A percentile compares a stretch with the other conserved stretches of the same genome.
Conservation (phyloP, 352 stramenopile genomes). For the Achlya hypogyna region DNA sequence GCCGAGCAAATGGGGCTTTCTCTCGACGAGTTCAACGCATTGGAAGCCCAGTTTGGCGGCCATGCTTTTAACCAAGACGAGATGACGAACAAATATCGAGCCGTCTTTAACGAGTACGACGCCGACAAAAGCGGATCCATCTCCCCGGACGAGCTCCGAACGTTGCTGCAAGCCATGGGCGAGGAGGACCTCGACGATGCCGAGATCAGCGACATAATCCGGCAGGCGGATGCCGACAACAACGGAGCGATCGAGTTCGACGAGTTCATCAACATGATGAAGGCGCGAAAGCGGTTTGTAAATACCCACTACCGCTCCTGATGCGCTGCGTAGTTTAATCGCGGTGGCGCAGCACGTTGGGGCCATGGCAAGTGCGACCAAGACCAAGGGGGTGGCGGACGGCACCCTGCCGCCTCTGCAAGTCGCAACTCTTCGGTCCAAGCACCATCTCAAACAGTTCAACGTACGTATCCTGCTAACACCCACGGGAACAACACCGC, state of each 20-base stretch:
- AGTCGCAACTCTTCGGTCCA: slow-evolving; percentile 33
- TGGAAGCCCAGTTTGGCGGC: slow-evolving; percentile 23
- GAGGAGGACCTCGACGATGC: slow-evolving; percentile 63
- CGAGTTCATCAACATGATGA: slow-evolving; percentile 74
- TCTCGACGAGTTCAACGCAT: slow-evolving; percentile 24
- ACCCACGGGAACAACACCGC: neutral
- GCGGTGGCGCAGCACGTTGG: slow-evolving; percentile 61
- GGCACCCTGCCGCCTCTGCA: slow-evolving; percentile 48
- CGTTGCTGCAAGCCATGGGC: slow-evolving; percentile 44
- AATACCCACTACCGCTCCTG: neutral
- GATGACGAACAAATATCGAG: slow-evolving; percentile 27
- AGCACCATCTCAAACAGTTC: slow-evolving; percentile 39
- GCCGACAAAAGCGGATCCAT: slow-evolving; percentile 68
- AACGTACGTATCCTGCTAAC: slow-evolving; percentile 13
- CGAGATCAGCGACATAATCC: slow-evolving; percentile 52
- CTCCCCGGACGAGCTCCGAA: slow-evolving; percentile 52
- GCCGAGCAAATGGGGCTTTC: slow-evolving; percentile 7
- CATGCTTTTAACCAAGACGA: slow-evolving; percentile 11
- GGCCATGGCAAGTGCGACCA: neutral
- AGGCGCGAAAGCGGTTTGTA: slow-evolving; percentile 44
- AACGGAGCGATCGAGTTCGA: slow-evolving; percentile 72
- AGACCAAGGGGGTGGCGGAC: neutral
- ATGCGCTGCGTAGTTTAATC: slow-evolving; percentile 27
- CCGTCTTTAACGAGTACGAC: slow-evolving; percentile 65
- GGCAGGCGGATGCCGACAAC: slow-evolving; percentile 54